These are phyloP conservation scores for Podaxis sp. DNA, from an alignment of 768 basidiomycete species.

Conservation along the genomic window DNA sequence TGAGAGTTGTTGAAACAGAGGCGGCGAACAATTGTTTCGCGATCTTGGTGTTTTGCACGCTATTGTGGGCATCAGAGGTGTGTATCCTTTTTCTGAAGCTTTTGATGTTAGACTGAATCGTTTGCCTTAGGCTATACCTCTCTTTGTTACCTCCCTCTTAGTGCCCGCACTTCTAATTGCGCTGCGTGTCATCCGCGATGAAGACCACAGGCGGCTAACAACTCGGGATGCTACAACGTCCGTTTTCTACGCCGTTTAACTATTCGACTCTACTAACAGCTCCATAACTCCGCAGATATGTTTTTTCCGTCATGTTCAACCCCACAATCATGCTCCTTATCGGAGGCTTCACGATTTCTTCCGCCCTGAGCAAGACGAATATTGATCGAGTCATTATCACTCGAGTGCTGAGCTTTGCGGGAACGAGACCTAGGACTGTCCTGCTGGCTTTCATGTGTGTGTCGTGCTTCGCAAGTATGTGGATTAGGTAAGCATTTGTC, in stretches of 20 bases:
- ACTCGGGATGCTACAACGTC: conserved; percentile 82
- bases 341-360: conserved; percentile 97
- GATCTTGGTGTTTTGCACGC: conserved; percentile 83
- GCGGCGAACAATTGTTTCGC: conserved; percentile 91
- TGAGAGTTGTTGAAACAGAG: conserved; percentile 53
- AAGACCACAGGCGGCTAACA: conserved; percentile 51
- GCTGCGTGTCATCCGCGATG: conserved; percentile 72
- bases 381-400: conserved; percentile 93
- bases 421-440: conserved; percentile 82
- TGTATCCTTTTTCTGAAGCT: conserved; percentile 19
- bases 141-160: conserved; percentile 94
- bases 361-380: conserved; percentile 92
- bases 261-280: background rate
- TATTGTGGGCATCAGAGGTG: conserved; percentile 97
- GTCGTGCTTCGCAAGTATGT: conserved; percentile 98
- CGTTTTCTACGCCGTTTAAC: conserved; percentile 23
- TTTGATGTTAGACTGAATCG: background rate
- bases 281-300: conserved; percentile 49
- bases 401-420: conserved; percentile 85
- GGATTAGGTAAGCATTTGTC: conserved; percentile 72
- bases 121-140: conserved; percentile 76
- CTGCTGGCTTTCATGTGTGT: conserved; percentile 94
- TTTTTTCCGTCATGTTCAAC: conserved; percentile 95
- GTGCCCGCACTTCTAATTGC: conserved; percentile 88
- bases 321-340: conserved; percentile 98